Base-by-base conservation (phyloP, 768 basidiomycete species). In the Porphyrellus cyaneotinctus region DNA sequence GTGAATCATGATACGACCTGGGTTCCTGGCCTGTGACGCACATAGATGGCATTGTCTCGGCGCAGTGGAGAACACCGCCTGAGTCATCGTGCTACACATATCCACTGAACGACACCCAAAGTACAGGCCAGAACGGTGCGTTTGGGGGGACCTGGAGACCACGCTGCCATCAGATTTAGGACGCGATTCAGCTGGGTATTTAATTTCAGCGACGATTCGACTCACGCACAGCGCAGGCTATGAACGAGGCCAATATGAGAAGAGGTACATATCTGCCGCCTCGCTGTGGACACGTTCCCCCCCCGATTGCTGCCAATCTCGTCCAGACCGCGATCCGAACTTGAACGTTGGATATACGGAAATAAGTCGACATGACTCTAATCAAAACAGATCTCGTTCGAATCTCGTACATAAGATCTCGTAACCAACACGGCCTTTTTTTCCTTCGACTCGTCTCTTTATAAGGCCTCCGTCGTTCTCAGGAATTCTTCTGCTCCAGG, bases 281-380 rank as follows among this genome's bases (percentile, higher is more conserved):
- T 68, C 62, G 68, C 53, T 59, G 61, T 36, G 48, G 35, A 57
- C 68, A 70, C 68, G 68, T 66, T 68, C 9, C 26, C 26, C n/a
- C 23, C 38, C 47, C 39, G 43, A 46, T 51, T 9, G 55, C 48
- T 62, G 61, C 58, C 62, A 68, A 67, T 64, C 64, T 64, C 30
- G 67, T 59, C 57, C 39, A 64, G 49, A 50, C 53, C 54, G 54
- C 61, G 61, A 64, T 61, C 52, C 62, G 22, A 43, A 32, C 39
- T 38, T 13, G 22, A 43, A 32, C 39, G 44, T 13, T 20, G 20
- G 23, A 23, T 47, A 36, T 31, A 55, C 67, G 66, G 66, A 70
- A 69, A 70, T 70, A 68, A 57, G 59, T 53, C 59, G 53, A 51
- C 48, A 64, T 52, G 61, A 54, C 50, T 64, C 62, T 55, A 57